Percentiles rank a stretch among this genome's conserved stretches.
phyloP scores from a whole-genome alignment of 208 protist species.

The Trypanosoma mega region DNA sequence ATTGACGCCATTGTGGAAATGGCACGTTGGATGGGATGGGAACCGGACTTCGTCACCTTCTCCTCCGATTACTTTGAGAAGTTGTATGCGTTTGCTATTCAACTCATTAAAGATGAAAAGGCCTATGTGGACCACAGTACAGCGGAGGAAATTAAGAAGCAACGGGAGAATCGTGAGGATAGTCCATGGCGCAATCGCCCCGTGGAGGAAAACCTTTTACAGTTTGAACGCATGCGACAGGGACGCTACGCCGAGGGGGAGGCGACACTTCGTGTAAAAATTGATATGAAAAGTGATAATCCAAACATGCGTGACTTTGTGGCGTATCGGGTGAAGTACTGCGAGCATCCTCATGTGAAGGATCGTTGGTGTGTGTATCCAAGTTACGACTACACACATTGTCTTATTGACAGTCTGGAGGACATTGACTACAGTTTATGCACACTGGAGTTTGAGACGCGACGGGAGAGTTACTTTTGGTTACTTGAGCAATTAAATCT shows the following conservation, averaged over 20 bases:
- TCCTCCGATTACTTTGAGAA: slow-evolving; percentile 99
- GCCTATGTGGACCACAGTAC: slow-evolving; percentile 99
- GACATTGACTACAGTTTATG: slow-evolving; percentile 99
- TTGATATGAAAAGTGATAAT: slow-evolving; percentile 97
- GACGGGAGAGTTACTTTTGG: slow-evolving; percentile 98
- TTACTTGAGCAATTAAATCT: slow-evolving; percentile 87
- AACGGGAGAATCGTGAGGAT: slow-evolving; percentile 80
- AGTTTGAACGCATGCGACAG: slow-evolving; percentile 94
- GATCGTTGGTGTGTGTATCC: slow-evolving; percentile 99
- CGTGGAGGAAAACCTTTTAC: slow-evolving; percentile 90
- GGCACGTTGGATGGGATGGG: slow-evolving; percentile 92
- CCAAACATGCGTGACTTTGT: slow-evolving; percentile 98
- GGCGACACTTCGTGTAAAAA: slow-evolving; percentile 98
- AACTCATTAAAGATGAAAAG: slow-evolving; percentile 97
- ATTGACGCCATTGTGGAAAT: slow-evolving; percentile 96
- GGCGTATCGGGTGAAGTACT: slow-evolving; percentile 99
- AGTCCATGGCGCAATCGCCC: slow-evolving; percentile 90
- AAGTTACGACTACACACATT: slow-evolving; percentile 99
- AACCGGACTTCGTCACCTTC: slow-evolving; percentile 94
- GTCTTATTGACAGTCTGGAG: slow-evolving; percentile 99
- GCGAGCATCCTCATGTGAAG: slow-evolving; percentile 91
- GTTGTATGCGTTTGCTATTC: slow-evolving; percentile 97
- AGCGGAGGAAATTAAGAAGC: slow-evolving; percentile 93
- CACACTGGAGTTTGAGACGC: slow-evolving; percentile 99
- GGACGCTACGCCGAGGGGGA: slow-evolving; percentile 97